Evolutionary conservation across 2,329 filamentous ascomycete genomes (phyloP).

Genomic region (Cladosporium phlei): DNA sequence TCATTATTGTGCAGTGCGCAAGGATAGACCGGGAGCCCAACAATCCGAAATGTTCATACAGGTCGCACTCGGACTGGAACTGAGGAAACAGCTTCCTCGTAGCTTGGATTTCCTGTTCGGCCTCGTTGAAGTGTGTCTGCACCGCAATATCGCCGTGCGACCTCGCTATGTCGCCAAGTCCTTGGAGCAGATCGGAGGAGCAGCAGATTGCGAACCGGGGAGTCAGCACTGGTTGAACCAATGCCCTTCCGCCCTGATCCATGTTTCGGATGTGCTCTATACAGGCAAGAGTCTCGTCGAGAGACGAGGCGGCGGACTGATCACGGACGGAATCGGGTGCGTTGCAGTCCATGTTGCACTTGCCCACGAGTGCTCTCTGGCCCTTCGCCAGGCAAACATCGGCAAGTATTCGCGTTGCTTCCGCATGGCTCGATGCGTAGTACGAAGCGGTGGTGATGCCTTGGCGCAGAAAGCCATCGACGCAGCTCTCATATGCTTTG

Average conservation of each 20-base stretch:
- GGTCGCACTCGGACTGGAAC: constrained; percentile 54
- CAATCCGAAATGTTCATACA: constrained; percentile 55
- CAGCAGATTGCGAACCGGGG: constrained; percentile 59
- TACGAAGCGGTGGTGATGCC: constrained; percentile 60
- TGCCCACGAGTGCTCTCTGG: constrained; percentile 58
- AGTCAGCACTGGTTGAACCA: constrained; percentile 31
- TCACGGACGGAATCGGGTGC: constrained; percentile 22
- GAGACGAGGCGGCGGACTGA: constrained; percentile 13
- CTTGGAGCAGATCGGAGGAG: constrained; percentile 48
- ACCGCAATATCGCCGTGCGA: constrained; percentile 49
- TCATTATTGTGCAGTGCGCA: constrained; percentile 62
- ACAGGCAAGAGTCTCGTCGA: constrained; percentile 23
- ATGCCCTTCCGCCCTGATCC: constrained; percentile 15
- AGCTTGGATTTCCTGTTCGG: constrained; percentile 54
- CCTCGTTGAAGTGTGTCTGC: constrained; percentile 66
- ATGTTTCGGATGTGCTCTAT: constrained; percentile 25
- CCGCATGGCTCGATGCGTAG: constrained; percentile 54
- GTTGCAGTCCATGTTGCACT: constrained; percentile 40
- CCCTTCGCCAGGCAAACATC: constrained; percentile 50
- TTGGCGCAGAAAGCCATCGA: constrained; percentile 57
- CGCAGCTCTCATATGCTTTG: constrained; percentile 46
- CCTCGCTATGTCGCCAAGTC: constrained; percentile 51
- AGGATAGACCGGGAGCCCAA: constrained; percentile 55
- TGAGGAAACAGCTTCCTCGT: constrained; percentile 42
- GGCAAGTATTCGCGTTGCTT: constrained; percentile 54